Evolutionary conservation across 2,329 filamentous ascomycete species (phyloP).

Genomic region (Verticillium klebahnii): DNA sequence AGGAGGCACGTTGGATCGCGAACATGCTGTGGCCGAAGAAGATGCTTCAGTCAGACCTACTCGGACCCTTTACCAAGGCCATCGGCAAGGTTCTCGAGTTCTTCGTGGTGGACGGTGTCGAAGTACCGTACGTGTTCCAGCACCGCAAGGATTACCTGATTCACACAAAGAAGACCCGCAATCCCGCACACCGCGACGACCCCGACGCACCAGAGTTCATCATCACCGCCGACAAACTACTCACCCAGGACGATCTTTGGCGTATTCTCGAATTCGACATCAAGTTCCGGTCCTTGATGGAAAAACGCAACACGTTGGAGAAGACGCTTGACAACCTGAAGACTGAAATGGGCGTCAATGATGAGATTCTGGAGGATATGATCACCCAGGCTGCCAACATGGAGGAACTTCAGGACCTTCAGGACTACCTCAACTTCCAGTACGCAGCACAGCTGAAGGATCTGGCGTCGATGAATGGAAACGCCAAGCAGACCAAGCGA

Average conservation of each 20-base stretch:
- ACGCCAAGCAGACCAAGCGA: constrained; percentile 65
- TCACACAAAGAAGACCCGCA: constrained; percentile 68
- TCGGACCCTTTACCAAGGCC: constrained; percentile 79
- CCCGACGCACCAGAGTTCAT: constrained; percentile 68
- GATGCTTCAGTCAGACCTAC: constrained; percentile 64
- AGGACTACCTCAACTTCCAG: constrained; percentile 94
- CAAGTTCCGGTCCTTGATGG: constrained; percentile 87
- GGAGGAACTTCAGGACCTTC: constrained; percentile 93
- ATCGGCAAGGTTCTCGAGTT: constrained; percentile 92
- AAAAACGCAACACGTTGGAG: constrained; percentile 84
- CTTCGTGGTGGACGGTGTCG: constrained; percentile 88
- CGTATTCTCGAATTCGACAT: constrained; percentile 91
- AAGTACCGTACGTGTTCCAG: constrained; percentile 96
- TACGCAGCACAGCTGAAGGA: constrained; percentile 84
- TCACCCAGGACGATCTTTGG: constrained; percentile 93
- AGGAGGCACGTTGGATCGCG: constrained; percentile 90
- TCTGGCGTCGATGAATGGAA: constrained; percentile 58
- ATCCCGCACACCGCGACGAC: constrained; percentile 58
- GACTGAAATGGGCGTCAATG: constrained; percentile 55
- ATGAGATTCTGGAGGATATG: constrained; percentile 76
- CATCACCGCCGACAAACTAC: constrained; percentile 76
- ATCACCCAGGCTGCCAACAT: constrained; percentile 76
- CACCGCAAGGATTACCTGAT: constrained; percentile 98
- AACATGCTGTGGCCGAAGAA: constrained; percentile 89
- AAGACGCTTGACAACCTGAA: constrained; percentile 73